phyloP scores from a whole-genome alignment of 306 rosid genomes.

The Medicago lupulina region DNA sequence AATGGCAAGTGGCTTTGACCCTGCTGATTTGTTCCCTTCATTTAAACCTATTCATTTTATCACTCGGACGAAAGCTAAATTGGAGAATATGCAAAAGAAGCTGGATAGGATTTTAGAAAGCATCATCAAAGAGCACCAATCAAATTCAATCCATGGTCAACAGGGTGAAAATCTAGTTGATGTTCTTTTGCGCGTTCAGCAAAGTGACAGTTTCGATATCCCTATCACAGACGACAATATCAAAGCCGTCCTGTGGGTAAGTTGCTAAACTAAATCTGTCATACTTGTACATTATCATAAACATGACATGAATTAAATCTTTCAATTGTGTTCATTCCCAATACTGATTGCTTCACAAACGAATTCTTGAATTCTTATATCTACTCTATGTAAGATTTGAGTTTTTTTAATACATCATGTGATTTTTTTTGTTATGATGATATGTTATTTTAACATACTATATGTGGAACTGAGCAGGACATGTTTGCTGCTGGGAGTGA shows the following conservation, averaged over 20 bases:
- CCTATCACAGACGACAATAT: slow-evolving; percentile 44
- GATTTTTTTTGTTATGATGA: background rate
- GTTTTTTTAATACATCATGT: no score
- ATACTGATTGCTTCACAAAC: no score
- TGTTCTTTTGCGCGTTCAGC: slow-evolving; percentile 31
- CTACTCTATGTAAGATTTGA: no score
- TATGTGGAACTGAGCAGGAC: slow-evolving; percentile 36
- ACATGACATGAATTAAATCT: no score
- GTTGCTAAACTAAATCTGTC: background rate
- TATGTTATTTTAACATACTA: background rate
- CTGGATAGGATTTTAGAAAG: slow-evolving; percentile 35
- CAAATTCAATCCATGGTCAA: background rate
- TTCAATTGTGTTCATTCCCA: no score
- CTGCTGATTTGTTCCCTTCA: slow-evolving; percentile 50
- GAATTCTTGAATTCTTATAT: no score
- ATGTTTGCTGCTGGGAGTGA: slow-evolving; percentile 46
- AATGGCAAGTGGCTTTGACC: slow-evolving; percentile 35
- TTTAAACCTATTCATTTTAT: slow-evolving; percentile 29
- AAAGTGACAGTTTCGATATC: slow-evolving; percentile 34
- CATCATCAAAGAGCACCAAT: slow-evolving; percentile 37
- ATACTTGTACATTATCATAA: no score
- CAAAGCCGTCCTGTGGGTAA: slow-evolving; percentile 51
- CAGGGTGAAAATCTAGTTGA: slow-evolving; percentile 38
- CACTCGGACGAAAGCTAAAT: slow-evolving; percentile 37
- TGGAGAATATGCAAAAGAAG: slow-evolving; percentile 32